Evolutionary conservation across 352 stramenopile species (phyloP).

Genomic region (Pythium sp.): DNA sequence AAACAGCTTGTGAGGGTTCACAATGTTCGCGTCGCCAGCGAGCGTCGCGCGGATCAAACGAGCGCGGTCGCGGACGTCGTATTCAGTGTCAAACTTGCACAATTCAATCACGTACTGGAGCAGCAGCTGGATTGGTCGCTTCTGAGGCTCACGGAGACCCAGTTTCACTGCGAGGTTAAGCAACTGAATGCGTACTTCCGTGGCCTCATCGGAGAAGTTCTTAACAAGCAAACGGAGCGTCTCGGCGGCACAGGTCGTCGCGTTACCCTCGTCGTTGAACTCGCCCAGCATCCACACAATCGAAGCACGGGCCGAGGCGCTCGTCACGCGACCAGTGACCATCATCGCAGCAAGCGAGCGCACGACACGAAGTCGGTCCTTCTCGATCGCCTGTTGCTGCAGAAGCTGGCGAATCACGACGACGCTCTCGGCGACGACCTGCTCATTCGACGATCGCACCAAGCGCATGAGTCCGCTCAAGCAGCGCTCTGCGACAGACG

Average conservation of each 20-base stretch:
- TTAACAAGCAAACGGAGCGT: conserved; percentile 85
- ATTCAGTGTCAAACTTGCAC: conserved; percentile 91
- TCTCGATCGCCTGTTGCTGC: conserved; percentile 82
- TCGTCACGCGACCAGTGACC: conserved; percentile 65
- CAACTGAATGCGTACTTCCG: conserved; percentile 87
- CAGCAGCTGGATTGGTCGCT: conserved; percentile 73
- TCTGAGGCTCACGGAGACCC: conserved; percentile 62
- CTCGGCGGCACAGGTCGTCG: conserved; percentile 73
- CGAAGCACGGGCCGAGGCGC: conserved; percentile 74
- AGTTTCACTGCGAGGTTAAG: conserved; percentile 94
- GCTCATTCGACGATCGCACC: conserved; percentile 79
- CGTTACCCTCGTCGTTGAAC: conserved; percentile 72
- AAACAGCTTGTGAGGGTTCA: conserved; percentile 78
- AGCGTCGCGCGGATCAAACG: conserved; percentile 80
- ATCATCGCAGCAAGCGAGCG: conserved; percentile 78
- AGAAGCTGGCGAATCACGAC: conserved; percentile 95
- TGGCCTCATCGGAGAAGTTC: conserved; percentile 86
- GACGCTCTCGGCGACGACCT: conserved; percentile 94
- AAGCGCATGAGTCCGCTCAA: conserved; percentile 87
- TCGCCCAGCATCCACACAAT: conserved; percentile 94
- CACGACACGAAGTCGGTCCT: conserved; percentile 76
- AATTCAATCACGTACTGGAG: conserved; percentile 92
- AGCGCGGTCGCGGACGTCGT: conserved; percentile 91
- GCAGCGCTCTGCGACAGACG: conserved; percentile 87
- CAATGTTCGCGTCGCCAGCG: conserved; percentile 49